phyloP scores from a whole-genome alignment of 176 grass and related monocot species.

The Oryza rufipogon region DNA sequence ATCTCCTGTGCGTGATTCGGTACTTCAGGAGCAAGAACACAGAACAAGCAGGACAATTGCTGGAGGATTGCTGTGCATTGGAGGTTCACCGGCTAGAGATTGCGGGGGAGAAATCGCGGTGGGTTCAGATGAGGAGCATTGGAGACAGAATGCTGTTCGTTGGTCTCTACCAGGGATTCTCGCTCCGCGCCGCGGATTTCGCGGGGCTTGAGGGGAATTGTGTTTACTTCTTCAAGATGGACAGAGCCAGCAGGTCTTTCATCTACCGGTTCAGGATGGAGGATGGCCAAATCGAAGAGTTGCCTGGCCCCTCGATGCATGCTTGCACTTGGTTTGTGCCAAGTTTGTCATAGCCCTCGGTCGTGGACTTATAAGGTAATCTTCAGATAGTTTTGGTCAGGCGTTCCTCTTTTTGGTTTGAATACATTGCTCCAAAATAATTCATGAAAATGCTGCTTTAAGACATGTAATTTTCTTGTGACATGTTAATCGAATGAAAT shows the following conservation, averaged over 20 bases:
- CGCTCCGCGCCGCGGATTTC: not conserved
- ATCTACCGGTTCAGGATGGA: conserved; percentile 27
- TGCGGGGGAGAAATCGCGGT: not conserved
- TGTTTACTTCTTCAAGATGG: conserved; percentile 27
- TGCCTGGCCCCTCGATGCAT: conserved; percentile 5
- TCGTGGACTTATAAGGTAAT: not conserved
- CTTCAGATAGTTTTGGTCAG: not conserved
- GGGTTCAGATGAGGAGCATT: conserved; percentile 31
- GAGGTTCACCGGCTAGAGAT: conserved; percentile 8
- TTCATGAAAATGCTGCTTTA: not conserved
- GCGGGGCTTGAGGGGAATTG: conserved; percentile 7
- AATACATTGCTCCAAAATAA: not conserved
- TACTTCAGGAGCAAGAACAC: not conserved
- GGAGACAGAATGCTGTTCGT: conserved; percentile 19
- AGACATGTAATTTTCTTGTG: not conserved
- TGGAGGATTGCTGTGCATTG: not conserved
- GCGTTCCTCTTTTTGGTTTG: not conserved
- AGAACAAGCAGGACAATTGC: not conserved
- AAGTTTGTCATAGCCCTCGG: conserved; percentile 17
- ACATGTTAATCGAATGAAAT: not conserved
- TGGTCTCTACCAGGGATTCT: conserved; percentile 35
- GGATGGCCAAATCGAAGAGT: conserved; percentile 7
- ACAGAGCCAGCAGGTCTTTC: conserved; percentile 11
- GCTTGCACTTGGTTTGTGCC: conserved; percentile 33
- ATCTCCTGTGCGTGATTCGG: conserved; percentile 19